Evolutionary conservation across 164 flowering plant genomes (phyloP), one percentile per base, ranked within the genome.

Genomic region (Magnolia sinica): DNA sequence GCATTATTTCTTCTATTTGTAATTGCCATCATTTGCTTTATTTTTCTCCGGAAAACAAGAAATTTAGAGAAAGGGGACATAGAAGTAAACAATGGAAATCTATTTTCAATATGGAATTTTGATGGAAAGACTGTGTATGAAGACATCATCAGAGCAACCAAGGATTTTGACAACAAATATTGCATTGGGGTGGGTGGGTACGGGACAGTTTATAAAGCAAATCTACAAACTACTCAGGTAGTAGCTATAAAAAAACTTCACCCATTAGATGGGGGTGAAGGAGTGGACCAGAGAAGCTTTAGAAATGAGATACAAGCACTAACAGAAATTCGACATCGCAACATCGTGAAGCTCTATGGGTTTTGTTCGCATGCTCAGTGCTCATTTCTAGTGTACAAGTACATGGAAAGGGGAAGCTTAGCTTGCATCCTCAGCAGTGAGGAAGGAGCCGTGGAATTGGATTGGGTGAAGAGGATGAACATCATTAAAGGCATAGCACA

Each of bases 351-450:
- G 82, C 84, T 88, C 7, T 75, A 82, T 72, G 95, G 91, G 9
- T 91, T 77, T 73, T 91, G 91, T 73, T 81, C 87, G 4, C 78
- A 69, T 52, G 63, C 73, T 9, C 84, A 83, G 1, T 61, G 37
- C 64, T 72, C 86, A 83, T 86, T 81, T 80, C 84, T 91, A 88
- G 89, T 85, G 4, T 91, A 89, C 75, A 89, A 87, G 74, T 88
- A 84, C 64, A 70, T 88, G 19, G 89, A 84, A 63, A 85, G 84
- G 68, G 95, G 91, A 0, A 88, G 90, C 71, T 45, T 88, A 72
- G 82, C 79, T 14, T 81, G 78, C 11, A 83, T 87, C 2, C 29
- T 91, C 63, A 82, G 84, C 27, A 23, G 68, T 2, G 87, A 24
- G 27, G 27, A 73, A 65, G 84, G 73, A 18, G 85, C 80, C 14